Evolutionary conservation across 257 asterid genomes (phyloP).

Genomic region (Lithospermum erythrorhizon): DNA sequence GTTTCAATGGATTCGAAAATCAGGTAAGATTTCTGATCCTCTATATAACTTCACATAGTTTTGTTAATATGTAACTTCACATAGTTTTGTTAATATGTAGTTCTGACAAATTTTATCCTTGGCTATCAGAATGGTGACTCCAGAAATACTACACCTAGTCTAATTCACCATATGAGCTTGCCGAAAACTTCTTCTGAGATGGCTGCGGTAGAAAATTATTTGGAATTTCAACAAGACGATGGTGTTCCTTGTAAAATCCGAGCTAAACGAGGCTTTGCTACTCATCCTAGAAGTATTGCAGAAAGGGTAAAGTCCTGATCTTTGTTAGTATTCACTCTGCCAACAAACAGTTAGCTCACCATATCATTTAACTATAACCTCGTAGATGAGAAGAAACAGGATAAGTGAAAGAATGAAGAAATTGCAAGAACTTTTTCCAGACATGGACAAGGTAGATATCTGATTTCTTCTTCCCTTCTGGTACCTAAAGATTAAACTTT

Average conservation of each 20-base stretch:
- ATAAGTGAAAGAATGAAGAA: conserved; percentile 87
- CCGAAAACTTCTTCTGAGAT: conserved; percentile 53
- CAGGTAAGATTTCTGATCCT: conserved; percentile 23
- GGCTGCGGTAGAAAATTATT: conserved; percentile 44
- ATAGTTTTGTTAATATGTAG: neutral
- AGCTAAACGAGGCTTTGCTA: conserved; percentile 86
- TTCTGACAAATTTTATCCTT: conserved; percentile 7
- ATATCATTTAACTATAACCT: neutral
- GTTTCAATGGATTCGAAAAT: conserved; percentile 34
- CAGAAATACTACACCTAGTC: conserved; percentile 27
- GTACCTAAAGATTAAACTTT: neutral
- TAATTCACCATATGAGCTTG: conserved; percentile 76
- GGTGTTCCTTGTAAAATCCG: conserved; percentile 65
- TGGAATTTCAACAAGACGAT: conserved; percentile 55
- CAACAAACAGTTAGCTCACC: neutral
- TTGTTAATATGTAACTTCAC: neutral
- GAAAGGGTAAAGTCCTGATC: conserved; percentile 53
- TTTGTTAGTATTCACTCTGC: neutral
- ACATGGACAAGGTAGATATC: conserved; percentile 66
- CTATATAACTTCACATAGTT: neutral
- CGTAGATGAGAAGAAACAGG: conserved; percentile 58
- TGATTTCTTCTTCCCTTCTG: neutral
- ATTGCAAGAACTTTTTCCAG: conserved; percentile 79
- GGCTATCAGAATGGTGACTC: conserved; percentile 33
- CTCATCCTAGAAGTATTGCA: conserved; percentile 91